A percentile compares a stretch with the other conserved stretches of the same genome.
These are phyloP conservation scores for Sporothrix brunneoviolacea DNA, from an alignment of 2,329 filamentous ascomycete species.

Conservation along the genomic window DNA sequence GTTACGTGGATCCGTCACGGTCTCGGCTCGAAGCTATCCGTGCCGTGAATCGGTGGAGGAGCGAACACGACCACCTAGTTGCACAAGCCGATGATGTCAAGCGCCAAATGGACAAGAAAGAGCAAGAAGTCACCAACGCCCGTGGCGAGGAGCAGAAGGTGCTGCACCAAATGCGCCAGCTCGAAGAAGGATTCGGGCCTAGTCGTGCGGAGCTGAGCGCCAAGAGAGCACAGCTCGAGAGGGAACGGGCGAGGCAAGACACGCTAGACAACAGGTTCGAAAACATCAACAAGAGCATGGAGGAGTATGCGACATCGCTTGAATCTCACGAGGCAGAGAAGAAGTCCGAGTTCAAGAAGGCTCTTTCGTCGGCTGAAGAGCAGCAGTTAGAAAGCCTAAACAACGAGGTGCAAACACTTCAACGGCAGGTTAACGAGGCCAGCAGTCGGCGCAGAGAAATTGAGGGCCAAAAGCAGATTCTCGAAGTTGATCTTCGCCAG, in stretches of 20 bases:
- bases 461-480: slow-evolving; percentile 70
- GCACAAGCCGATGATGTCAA: slow-evolving; percentile 60
- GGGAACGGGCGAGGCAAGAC: slow-evolving; percentile 66
- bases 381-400: slow-evolving; percentile 67
- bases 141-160: slow-evolving; percentile 77
- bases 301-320: slow-evolving; percentile 68
- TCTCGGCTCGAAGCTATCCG: slow-evolving; percentile 84
- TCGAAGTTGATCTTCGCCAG: slow-evolving; percentile 84
- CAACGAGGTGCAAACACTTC: slow-evolving; percentile 62
- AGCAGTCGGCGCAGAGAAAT: slow-evolving; percentile 68
- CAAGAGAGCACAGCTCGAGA: slow-evolving; percentile 69
- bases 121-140: slow-evolving; percentile 84
- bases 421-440: slow-evolving; percentile 68
- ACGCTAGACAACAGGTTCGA: slow-evolving; percentile 58
- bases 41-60: slow-evolving; percentile 65
- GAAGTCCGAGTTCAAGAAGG: slow-evolving; percentile 84
- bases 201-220: slow-evolving; percentile 68
- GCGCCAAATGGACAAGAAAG: slow-evolving; percentile 65
- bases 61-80: slow-evolving; percentile 63
- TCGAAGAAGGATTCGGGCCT: slow-evolving; percentile 76
- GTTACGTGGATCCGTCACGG: slow-evolving; percentile 78
- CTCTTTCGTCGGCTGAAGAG: slow-evolving; percentile 76
- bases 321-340: slow-evolving; percentile 74
- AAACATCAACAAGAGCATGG: slow-evolving; percentile 67
- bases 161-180: slow-evolving; percentile 68